A percentile compares a stretch with the other conserved stretches of the same genome.
Evolutionary conservation across 202 grass and related monocot species (phyloP).

Genomic region (Elaeis oleifera): DNA sequence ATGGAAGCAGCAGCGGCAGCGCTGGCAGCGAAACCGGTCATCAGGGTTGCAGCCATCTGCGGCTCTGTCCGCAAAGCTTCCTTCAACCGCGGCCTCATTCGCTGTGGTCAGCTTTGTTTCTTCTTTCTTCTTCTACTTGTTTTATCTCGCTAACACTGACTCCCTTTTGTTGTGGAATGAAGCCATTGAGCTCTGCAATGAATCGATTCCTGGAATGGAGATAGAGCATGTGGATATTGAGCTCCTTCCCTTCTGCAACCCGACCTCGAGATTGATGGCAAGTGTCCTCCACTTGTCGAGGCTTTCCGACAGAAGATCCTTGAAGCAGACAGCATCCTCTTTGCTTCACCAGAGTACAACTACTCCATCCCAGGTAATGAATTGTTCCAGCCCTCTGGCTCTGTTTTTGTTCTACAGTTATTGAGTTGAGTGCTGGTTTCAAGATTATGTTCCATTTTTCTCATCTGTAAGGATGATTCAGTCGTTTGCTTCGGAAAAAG

Average conservation of each 20-base stretch:
- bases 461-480: no score
- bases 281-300: conserved; percentile 52
- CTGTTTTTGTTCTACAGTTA: no score
- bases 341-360: conserved; percentile 74
- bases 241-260: conserved; percentile 55
- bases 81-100: conserved; percentile 68
- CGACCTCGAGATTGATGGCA: conserved; percentile 53
- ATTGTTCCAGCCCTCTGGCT: neutral
- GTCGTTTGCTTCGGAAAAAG: no score
- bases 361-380: conserved; percentile 53
- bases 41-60: conserved; percentile 59
- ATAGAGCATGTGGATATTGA: conserved; percentile 55
- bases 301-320: conserved; percentile 52
- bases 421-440: no score
- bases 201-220: conserved; percentile 53
- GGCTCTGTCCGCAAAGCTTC: conserved; percentile 69
- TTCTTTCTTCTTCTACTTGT: neutral
- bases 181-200: conserved; percentile 52
- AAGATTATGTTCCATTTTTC: no score
- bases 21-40: neutral
- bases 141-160: neutral
- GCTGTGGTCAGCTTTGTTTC: conserved; percentile 31
- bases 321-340: conserved; percentile 52
- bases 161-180: neutral
- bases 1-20: conserved; percentile 4